Evolutionary conservation across 1,139 yeast genomes (phyloP).

Genomic region (Lodderomyces jiufengensis): DNA sequence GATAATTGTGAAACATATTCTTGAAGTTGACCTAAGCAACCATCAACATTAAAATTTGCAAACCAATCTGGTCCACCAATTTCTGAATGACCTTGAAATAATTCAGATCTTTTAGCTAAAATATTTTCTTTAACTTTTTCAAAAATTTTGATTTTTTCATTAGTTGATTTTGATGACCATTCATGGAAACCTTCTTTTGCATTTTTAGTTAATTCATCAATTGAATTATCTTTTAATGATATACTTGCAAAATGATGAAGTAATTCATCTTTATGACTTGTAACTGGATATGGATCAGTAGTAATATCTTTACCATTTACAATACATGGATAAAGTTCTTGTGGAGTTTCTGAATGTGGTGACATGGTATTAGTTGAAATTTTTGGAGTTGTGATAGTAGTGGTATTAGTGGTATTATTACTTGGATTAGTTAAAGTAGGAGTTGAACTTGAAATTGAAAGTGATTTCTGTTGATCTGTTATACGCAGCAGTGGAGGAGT

Average conservation of each 20-base stretch:
- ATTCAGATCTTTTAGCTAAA: slow-evolving; percentile 13
- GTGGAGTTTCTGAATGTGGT: too few relatives aligned
- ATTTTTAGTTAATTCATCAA: slow-evolving; percentile 7
- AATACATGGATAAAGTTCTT: slow-evolving; percentile 15
- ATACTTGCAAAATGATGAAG: slow-evolving; percentile 15
- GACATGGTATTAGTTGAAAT: too few relatives aligned
- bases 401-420: too few relatives aligned
- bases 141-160: slow-evolving; percentile 20
- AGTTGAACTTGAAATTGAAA: too few relatives aligned
- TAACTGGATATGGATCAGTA: slow-evolving; percentile 13
- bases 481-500: too few relatives aligned
- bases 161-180: slow-evolving; percentile 21
- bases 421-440: too few relatives aligned
- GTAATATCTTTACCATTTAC: slow-evolving; percentile 18
- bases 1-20: slow-evolving; percentile 22
- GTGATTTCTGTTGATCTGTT: too few relatives aligned
- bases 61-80: slow-evolving; percentile 39
- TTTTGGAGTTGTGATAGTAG: too few relatives aligned
- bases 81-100: slow-evolving; percentile 26
- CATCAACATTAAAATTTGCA: slow-evolving; percentile 33
- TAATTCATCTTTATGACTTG: slow-evolving; percentile 11
- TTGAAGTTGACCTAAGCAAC: slow-evolving; percentile 20
- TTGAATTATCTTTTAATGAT: slow-evolving; percentile 7
- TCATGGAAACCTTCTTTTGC: slow-evolving; percentile 25
- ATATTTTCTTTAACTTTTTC: slow-evolving; percentile 17